Conservation (phyloP, 208 protist species). For the Trypanosoma mega region DNA sequence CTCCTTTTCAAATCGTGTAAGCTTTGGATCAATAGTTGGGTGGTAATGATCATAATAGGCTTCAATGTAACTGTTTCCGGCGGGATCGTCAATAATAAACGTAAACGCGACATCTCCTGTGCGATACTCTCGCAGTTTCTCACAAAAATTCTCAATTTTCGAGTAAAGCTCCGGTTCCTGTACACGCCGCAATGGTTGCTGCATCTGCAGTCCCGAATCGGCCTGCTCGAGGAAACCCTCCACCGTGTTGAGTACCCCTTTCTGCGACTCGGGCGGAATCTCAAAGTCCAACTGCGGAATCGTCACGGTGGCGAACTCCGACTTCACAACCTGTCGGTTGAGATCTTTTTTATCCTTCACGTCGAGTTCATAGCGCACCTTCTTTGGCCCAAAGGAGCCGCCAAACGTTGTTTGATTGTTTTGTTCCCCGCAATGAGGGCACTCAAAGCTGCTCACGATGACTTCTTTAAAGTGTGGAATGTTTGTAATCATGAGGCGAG, state of each 20-base stretch:
- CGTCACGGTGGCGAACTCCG: conserved; percentile 82
- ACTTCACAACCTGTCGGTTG: conserved; percentile 93
- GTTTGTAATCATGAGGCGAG: conserved; percentile 89
- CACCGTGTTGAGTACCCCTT: conserved; percentile 92
- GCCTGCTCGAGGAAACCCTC: conserved; percentile 92
- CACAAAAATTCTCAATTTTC: conserved; percentile 78
- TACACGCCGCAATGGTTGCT: conserved; percentile 73
- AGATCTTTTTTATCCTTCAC: conserved; percentile 87
- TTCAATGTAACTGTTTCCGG: conserved; percentile 93
- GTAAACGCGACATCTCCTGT: conserved; percentile 85
- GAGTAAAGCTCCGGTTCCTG: conserved; percentile 79
- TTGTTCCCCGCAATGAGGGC: conserved; percentile 73
- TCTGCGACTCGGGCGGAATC: conserved; percentile 89
- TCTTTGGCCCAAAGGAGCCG: conserved; percentile 79
- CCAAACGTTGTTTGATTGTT: conserved; percentile 92
- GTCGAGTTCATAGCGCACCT: conserved; percentile 81
- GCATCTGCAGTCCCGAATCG: conserved; percentile 64
- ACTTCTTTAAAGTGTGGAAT: conserved; percentile 93
- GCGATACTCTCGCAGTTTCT: conserved; percentile 61
- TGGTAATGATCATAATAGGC: conserved; percentile 89
- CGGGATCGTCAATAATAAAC: conserved; percentile 92
- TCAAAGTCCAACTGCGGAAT: conserved; percentile 94
- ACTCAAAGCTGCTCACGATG: conserved; percentile 93
- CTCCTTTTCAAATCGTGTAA: conserved; percentile 82
- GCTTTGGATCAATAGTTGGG: conserved; percentile 82